Evolutionary conservation across 1,284 basidiomycete species (phyloP).

Genomic region (Kwoniella shivajii): DNA sequence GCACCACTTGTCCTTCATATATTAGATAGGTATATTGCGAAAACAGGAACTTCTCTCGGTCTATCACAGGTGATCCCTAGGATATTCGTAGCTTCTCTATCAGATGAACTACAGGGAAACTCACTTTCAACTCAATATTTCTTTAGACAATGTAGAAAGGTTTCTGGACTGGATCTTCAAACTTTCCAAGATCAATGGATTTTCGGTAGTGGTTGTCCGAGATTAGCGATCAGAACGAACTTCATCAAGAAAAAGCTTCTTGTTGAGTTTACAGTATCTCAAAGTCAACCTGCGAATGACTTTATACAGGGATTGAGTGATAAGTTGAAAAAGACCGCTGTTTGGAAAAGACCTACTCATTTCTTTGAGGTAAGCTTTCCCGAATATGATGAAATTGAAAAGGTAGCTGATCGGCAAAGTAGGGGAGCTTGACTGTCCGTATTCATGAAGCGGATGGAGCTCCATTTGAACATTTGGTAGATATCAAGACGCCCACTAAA

Average conservation of each 20-base stretch:
- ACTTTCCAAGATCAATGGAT: constrained; percentile 98
- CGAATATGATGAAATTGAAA: background rate
- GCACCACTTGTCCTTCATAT: constrained; percentile 94
- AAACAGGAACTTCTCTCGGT: constrained; percentile 92
- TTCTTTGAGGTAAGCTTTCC: constrained; percentile 69
- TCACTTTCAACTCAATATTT: constrained; percentile 87
- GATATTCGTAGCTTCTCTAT: constrained; percentile 90
- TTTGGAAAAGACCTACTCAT: constrained; percentile 75
- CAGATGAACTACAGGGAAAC: constrained; percentile 84
- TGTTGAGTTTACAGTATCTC: constrained; percentile 91
- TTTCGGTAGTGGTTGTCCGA: constrained; percentile 93
- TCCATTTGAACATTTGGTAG: constrained; percentile 96
- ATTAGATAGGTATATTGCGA: constrained; percentile 87
- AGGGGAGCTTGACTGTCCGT: constrained; percentile 97
- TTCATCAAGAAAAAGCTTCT: constrained; percentile 99
- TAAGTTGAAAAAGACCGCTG: constrained; percentile 51
- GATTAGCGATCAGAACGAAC: constrained; percentile 82
- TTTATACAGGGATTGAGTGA: constrained; percentile 19
- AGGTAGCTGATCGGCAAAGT: constrained; percentile 23
- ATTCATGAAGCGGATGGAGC: constrained; percentile 99
- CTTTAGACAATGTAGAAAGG: constrained; percentile 87
- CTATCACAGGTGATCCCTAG: constrained; percentile 93
- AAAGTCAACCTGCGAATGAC: constrained; percentile 72
- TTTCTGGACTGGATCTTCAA: constrained; percentile 85
- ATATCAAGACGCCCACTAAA: constrained; percentile 83